These are phyloP conservation scores for Colletotrichum tropicale DNA, from an alignment of 2,329 filamentous ascomycete genomes.

Conservation along the genomic window DNA sequence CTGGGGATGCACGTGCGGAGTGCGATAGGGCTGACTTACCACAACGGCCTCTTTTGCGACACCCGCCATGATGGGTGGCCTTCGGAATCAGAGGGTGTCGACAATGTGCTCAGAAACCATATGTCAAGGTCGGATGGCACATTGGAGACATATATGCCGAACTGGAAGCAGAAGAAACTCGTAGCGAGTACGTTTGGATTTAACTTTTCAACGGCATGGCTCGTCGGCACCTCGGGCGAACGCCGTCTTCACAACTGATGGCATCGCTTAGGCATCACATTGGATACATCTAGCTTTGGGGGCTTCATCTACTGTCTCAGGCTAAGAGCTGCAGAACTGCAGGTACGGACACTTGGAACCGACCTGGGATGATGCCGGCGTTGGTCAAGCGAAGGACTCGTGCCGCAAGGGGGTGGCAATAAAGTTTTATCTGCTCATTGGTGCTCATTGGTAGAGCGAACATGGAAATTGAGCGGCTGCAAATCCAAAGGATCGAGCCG, in stretches of 20 bases:
- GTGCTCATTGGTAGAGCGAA: not conserved
- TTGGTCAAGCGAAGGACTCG: not conserved
- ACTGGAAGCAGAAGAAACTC: not conserved
- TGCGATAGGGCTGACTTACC: not conserved
- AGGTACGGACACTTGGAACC: not conserved
- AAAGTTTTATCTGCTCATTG: not conserved
- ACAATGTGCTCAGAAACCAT: not conserved
- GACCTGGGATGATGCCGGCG: not conserved
- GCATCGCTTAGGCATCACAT: not conserved
- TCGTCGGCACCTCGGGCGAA: not conserved
- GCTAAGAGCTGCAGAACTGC: not conserved
- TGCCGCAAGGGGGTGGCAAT: not conserved
- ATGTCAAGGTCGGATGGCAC: not conserved
- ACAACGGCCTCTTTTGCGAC: conserved; percentile 18
- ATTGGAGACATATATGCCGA: not conserved
- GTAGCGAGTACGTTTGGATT: not conserved
- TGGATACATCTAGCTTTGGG: not conserved
- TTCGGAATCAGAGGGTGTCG: not conserved
- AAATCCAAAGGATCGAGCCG: not conserved
- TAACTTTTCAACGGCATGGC: not conserved
- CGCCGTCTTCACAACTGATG: not conserved
- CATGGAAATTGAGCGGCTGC: not conserved
- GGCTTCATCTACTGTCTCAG: not conserved
- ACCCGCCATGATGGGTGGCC: not conserved
- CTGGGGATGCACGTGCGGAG: not conserved